Evolutionary conservation across 306 rosid genomes (phyloP).

Genomic region (Pyrus pyrifolia): DNA sequence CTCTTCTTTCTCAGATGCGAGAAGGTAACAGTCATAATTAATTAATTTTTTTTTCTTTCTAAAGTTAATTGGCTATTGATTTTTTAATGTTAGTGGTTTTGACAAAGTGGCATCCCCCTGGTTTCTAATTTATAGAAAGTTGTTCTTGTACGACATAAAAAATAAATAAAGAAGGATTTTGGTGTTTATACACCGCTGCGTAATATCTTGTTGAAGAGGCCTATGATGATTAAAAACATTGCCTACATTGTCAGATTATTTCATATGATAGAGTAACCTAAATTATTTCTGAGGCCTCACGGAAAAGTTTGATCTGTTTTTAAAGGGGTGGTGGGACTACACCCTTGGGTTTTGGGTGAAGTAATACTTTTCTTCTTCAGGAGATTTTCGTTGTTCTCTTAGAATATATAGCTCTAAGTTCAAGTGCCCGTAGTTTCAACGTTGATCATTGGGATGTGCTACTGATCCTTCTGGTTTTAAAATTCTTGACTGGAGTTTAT

Average conservation of each 20-base stretch:
- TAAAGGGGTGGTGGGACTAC: not conserved
- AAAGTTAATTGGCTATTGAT: not conserved
- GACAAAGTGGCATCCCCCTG: not conserved
- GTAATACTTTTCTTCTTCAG: not conserved
- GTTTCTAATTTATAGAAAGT: not conserved
- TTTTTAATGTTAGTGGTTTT: not conserved
- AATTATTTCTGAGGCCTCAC: constrained; percentile 22
- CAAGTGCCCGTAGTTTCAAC: not conserved
- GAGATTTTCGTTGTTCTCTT: not conserved
- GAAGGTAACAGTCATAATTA: constrained; percentile 43
- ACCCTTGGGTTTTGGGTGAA: not conserved
- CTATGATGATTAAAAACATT: constrained; percentile 16
- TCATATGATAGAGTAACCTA: constrained; percentile 4
- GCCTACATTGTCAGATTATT: constrained; percentile 26
- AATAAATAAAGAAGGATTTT: not conserved
- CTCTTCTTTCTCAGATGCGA: constrained; percentile 95
- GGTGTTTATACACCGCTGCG: not conserved
- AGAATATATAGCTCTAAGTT: not conserved
- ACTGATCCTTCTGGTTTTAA: not conserved
- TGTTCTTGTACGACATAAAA: not conserved
- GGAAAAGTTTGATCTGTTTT: not conserved
- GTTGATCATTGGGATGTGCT: not conserved
- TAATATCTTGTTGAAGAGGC: constrained; percentile 3
- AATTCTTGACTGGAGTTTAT: not conserved
- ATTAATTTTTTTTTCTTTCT: not conserved